Base-by-base conservation (phyloP, 495 filamentous ascomycete genomes). In the Articulospora tetracladia region DNA sequence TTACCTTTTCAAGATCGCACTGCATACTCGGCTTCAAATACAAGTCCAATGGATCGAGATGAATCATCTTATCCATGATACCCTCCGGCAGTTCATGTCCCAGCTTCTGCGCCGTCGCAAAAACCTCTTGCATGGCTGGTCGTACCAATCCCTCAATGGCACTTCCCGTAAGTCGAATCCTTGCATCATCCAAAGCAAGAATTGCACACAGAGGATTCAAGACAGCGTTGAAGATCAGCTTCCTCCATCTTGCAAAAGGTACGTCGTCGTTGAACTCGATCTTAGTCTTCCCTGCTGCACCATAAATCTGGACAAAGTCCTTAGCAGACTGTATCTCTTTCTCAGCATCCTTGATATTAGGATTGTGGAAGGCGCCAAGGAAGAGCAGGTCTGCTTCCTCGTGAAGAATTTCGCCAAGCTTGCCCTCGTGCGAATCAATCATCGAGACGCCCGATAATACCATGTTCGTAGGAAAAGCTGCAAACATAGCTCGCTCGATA, bases 1-100 rank as follows among this genome's bases (percentile, higher is more conserved):
- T 17, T 60, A 62, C 77, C 54, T 67, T 73, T 61, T 77, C 73
- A 36, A 70, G 71, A 69, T 84, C 81, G 3, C 72, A 71, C 65
- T 79, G 75, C 81, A 84, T 84, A 62, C 80, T 83, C 19, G 85
- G 83, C 70, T 60, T 61, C 72, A 79, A 27, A 75, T 76, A 26
- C 77, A 79, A 30, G 70, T 72, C 60, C 83, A 81, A 47, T 72
- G 65, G 65, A 60, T 64, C 61, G 36, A 22, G 19, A 53, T 67
- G 61, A 63, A 81, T 77, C 28, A 77, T 83, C 53, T 76, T 78
- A 60, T 66, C 67, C 46, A 85, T 58, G 7, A 86, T 80, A 61
- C 67, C 64, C 44, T 86, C 83, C 7, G 83, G 77, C 49, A 84
- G 68, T 11, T 68, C 67, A 34, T 66, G 51, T 13, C 74, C 69